Conservation (phyloP, 805 yeast genomes). For the Zygotorulaspora florentina region DNA sequence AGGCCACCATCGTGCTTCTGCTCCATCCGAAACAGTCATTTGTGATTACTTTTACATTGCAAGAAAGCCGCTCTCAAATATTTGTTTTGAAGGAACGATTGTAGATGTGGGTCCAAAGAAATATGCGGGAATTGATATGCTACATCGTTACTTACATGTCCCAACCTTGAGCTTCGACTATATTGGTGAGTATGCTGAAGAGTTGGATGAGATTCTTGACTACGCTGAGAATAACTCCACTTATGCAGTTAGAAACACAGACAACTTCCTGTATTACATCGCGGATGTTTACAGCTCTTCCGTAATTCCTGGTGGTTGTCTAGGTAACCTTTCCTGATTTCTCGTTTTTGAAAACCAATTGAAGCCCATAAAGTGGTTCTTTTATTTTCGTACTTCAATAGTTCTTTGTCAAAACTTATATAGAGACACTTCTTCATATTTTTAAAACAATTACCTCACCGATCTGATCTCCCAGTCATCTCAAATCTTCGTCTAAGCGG, state of each 20-base stretch:
- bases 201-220: slow-evolving; percentile 34
- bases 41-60: slow-evolving; percentile 39
- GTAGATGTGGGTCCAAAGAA: slow-evolving; percentile 27
- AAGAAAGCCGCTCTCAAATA: slow-evolving; percentile 31
- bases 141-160: slow-evolving; percentile 40
- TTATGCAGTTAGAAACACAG: slow-evolving; percentile 37
- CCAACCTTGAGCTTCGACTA: slow-evolving; percentile 31
- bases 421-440: not conserved
- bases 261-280: slow-evolving; percentile 31
- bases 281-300: slow-evolving; percentile 33
- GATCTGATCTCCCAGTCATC: no score
- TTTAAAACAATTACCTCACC: not conserved
- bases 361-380: not conserved
- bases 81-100: slow-evolving; percentile 38
- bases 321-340: not conserved
- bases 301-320: slow-evolving; percentile 32
- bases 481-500: no score
- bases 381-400: not conserved
- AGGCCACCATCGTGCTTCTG: slow-evolving; percentile 39
- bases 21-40: slow-evolving; percentile 39
- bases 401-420: not conserved
- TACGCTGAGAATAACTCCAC: slow-evolving; percentile 34
- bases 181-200: slow-evolving; percentile 39
- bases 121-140: slow-evolving; percentile 37
- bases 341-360: not conserved